phyloP scores from a whole-genome alignment of 768 basidiomycete species.

The Punctularia strigosozonata region DNA sequence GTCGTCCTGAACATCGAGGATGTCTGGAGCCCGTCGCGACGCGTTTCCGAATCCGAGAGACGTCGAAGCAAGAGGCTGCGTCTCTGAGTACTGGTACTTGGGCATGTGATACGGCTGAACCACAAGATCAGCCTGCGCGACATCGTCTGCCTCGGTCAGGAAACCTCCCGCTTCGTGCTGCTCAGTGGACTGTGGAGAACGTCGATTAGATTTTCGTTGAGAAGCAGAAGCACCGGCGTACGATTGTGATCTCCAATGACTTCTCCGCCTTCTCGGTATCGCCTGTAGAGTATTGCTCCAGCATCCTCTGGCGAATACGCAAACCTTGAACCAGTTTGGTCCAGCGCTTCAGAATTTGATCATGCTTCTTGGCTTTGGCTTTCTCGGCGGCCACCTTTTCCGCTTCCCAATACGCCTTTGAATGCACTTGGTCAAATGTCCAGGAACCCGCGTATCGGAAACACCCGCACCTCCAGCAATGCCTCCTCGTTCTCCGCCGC shows the following conservation, averaged over 20 bases:
- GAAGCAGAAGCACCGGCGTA: constrained; percentile 6
- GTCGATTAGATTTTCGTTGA: neutral
- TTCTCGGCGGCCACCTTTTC: constrained; percentile 71
- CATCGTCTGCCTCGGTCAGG: constrained; percentile 55
- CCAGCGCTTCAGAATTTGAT: constrained; percentile 82
- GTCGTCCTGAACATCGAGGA: neutral
- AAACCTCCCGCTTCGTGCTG: constrained; percentile 37
- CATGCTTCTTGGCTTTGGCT: constrained; percentile 62
- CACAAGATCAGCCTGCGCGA: too few relatives aligned
- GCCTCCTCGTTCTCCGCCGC: constrained; percentile 67
- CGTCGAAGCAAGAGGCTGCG: neutral
- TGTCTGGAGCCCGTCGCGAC: neutral
- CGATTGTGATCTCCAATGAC: neutral
- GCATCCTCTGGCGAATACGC: constrained; percentile 72
- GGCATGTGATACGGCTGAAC: constrained; percentile 66
- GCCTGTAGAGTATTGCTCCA: constrained; percentile 53
- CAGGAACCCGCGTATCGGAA: neutral
- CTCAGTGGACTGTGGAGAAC: neutral
- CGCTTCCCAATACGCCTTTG: constrained; percentile 76
- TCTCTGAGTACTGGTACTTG: constrained; percentile 28
- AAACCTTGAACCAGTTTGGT: constrained; percentile 78
- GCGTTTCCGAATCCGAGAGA: neutral
- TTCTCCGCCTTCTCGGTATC: neutral
- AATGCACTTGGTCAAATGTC: neutral
- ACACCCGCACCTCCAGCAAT: constrained; percentile 54